Percentiles rank a stretch among this genome's conserved stretches.
Conservation (phyloP, 805 yeast genomes). For the Candida ficus region DNA sequence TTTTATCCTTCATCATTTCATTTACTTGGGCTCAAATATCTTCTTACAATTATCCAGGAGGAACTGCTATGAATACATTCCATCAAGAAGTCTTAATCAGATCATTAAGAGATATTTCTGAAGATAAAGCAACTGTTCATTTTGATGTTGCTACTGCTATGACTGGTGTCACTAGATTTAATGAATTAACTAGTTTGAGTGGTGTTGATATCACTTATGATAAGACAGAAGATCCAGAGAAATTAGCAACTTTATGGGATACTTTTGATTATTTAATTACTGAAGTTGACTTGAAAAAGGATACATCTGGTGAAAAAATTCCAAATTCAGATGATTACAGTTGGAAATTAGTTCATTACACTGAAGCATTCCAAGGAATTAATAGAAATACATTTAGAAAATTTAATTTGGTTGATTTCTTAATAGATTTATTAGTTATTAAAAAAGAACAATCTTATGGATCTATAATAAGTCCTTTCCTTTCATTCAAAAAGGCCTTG, state of each 20-base stretch:
- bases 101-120: conserved; percentile 3
- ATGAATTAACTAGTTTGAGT: conserved; percentile 41
- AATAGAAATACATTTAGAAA: conserved; percentile 19
- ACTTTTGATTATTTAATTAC: conserved; percentile 49
- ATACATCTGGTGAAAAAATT: conserved; percentile 8
- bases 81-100: conserved; percentile 36
- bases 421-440: conserved; percentile 1
- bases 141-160: conserved; percentile 78
- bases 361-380: conserved; percentile 39
- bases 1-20: conserved; percentile 37
- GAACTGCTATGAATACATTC: conserved; percentile 55
- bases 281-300: conserved; percentile 18
- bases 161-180: conserved; percentile 81
- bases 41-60: conserved; percentile 84
- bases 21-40: conserved; percentile 56
- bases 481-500: conserved; percentile 8
- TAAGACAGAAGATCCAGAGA: conserved; percentile 55
- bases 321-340: conserved; percentile 26
- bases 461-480: conserved; percentile 10
- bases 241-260: conserved; percentile 38
- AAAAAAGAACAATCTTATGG: conserved; percentile 16
- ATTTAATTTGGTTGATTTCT: conserved; percentile 9
- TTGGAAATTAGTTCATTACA: conserved; percentile 40
- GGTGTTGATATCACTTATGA: conserved; percentile 48
- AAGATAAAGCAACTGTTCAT: conserved; percentile 44